Evolutionary conservation across 2,329 filamentous ascomycete species (phyloP), one percentile per base, ranked within the genome.

Genomic region (Neobulgaria alba): DNA sequence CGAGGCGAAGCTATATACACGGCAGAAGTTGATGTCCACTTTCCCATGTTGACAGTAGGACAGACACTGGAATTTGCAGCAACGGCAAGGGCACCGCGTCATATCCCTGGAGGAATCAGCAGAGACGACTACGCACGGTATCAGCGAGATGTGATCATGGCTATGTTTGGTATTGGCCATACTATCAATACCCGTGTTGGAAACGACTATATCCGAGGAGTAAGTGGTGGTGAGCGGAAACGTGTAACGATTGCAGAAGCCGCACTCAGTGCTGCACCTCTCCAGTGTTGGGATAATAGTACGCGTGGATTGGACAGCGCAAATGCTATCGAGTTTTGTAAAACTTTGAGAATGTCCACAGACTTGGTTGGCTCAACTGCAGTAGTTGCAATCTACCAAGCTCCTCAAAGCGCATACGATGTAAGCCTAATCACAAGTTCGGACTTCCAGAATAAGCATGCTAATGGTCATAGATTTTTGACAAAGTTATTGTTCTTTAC

Each of bases 221-320:
- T 84, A 0, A 79, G 73, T 3, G 80, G 80, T 17, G 79, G 79
- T 21, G 79, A 85, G 57, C 68, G 79, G 42, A 87, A 92, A 64
- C 78, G 86, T 56, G 85, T 90, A 2, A 84, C 78, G 14, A 86
- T 90, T 47, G 83, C 82, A 1, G 85, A 90, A 60, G 85, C 84
- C 46, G 72, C 73, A 0, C 72, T 72, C n/a, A 67, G 65, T 1
- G 60, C 65, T 10, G 73, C 76, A 1, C 76, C 71, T 30, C 67
- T 76, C 2, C 79, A 85, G 57, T 82, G 79, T 43, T 58, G 85
- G 85, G 85, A 83, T 46, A 85, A 85, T 51, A 78, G 72, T n/a
- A 89, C 83, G 0, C 71, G 75, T 39, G 84, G 85, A 3, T 67
- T 90, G 1, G 85, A 89, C 58, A 79, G 79, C 0, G 78, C 77